Base-by-base conservation (phyloP, 768 basidiomycete species). In the Phlebiopsis flavidoalba region DNA sequence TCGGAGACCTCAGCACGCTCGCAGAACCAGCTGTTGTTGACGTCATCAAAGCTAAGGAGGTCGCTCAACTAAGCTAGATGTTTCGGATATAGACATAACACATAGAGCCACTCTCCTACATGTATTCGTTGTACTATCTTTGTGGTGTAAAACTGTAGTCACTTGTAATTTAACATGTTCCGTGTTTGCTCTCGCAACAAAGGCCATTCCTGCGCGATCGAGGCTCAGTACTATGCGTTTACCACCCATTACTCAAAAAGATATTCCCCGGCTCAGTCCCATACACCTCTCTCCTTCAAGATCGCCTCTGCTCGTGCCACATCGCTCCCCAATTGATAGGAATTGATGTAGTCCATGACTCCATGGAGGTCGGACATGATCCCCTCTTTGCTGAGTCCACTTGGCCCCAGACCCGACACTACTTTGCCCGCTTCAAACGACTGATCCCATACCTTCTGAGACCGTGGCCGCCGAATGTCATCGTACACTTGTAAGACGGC, bases 21-120 rank as follows among this genome's bases (percentile, higher is more conserved):
- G 95, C 93, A 2, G 95, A 98, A 64, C 95, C 95, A 3, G 72
- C 76, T 5, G 79, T 95, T 49, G 92, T 98, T n/a, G 95, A 97
- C 51, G 72, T 80, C 49, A 94, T 95, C 76, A 93, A 91, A 79
- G 70, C 76, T 68, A 92, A 88, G 76, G 89, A 93, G 50, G 84
- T 85, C 21, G 33, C 53, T 15, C 24, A 22, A 26, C 50, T 26
- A 5, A 10, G 22, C 24, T 51, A 51, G 24, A 51, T n/a, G 5
- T n/a, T 3, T 8, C 15, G 10, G 50, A 51, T 31, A 31, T 31
- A 31, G 26, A 31, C 26, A 31, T 31, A 31, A 6, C 26, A 6
- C 26, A 6, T 31, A 31, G 26, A 31, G 26, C 26, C 26, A 31
- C 6, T 31, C 26, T 31, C 26, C 26, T 31, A 31, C 26, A 31